Percentiles rank a stretch among this genome's conserved stretches.
Evolutionary conservation across 805 yeast genomes (phyloP).

Genomic region (Lipomyces japonicus): DNA sequence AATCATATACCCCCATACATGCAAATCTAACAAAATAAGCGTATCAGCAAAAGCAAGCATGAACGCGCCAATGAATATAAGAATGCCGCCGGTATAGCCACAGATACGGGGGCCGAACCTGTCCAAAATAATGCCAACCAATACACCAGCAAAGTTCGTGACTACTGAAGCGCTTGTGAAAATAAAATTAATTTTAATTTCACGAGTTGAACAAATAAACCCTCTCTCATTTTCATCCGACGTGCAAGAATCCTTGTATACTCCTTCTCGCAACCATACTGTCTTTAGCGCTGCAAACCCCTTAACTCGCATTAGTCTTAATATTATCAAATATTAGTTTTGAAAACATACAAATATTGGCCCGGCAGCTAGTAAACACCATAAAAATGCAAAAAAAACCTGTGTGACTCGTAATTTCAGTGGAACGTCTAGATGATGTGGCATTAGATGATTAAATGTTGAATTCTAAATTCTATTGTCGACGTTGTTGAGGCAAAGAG

Average conservation of each 20-base stretch:
- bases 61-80: slow-evolving; percentile 56
- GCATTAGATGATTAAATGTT: too few species aligned
- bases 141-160: slow-evolving; percentile 76
- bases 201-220: slow-evolving; percentile 65
- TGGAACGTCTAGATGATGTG: slow-evolving; percentile 26
- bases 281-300: slow-evolving; percentile 92
- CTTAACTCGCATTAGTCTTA: slow-evolving; percentile 5
- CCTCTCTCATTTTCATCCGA: slow-evolving; percentile 32
- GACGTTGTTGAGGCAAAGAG: too few species aligned
- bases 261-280: slow-evolving; percentile 69
- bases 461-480: too few species aligned
- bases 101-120: slow-evolving; percentile 74
- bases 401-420: slow-evolving; percentile 45
- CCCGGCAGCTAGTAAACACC: slow-evolving; percentile 93
- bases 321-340: background rate
- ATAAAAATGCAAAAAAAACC: slow-evolving; percentile 65
- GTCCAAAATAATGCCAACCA: slow-evolving; percentile 79
- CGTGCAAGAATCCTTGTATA: slow-evolving; percentile 62
- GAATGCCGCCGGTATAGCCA: slow-evolving; percentile 66
- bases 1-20: slow-evolving; percentile 65
- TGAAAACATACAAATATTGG: slow-evolving; percentile 61
- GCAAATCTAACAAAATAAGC: slow-evolving; percentile 52
- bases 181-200: slow-evolving; percentile 71
- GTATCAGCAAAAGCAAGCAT: slow-evolving; percentile 43
- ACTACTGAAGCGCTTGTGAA: slow-evolving; percentile 84